Evolutionary conservation across 1,284 basidiomycete species (phyloP).

Genomic region (Mycosarcoma maydis): DNA sequence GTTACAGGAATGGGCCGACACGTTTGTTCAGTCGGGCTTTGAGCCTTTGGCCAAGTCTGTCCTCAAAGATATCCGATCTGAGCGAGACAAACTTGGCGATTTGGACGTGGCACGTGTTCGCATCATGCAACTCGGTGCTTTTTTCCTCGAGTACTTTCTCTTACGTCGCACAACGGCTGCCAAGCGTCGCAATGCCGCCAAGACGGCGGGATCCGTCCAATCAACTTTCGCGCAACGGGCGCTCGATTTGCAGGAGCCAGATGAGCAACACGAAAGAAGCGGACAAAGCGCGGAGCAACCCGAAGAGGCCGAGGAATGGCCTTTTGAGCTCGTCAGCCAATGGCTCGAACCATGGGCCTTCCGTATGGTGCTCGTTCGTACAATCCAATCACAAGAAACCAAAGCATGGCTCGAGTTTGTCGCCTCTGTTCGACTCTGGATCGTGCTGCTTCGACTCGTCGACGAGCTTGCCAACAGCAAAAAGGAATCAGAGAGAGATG

Average conservation of each 20-base stretch:
- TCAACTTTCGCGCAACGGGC: constrained; percentile 13
- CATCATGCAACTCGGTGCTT: constrained; percentile 59
- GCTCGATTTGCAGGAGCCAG: constrained; percentile 7
- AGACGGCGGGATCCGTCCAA: not conserved
- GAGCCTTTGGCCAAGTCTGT: constrained; percentile 55
- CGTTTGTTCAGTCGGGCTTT: constrained; percentile 60
- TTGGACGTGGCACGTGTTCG: constrained; percentile 60
- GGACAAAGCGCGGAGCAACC: constrained; percentile 1
- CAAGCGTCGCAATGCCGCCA: constrained; percentile 13
- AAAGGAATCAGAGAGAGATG: constrained; percentile 46
- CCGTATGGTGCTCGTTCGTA: constrained; percentile 57
- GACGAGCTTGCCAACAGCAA: constrained; percentile 57
- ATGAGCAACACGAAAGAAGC: not conserved
- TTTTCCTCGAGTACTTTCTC: constrained; percentile 65
- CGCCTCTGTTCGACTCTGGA: constrained; percentile 62
- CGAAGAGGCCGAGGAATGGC: constrained; percentile 25
- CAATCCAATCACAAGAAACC: constrained; percentile 51
- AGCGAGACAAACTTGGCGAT: constrained; percentile 63
- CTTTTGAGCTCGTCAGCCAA: constrained; percentile 49
- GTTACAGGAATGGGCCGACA: constrained; percentile 59
- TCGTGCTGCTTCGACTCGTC: constrained; percentile 57
- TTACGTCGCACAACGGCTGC: constrained; percentile 40
- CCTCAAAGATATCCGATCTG: constrained; percentile 63
- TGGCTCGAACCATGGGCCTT: constrained; percentile 66
- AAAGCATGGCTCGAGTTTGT: constrained; percentile 63